Conservation (phyloP, 495 filamentous ascomycete genomes). For the Chaetomidium leptoderma region DNA sequence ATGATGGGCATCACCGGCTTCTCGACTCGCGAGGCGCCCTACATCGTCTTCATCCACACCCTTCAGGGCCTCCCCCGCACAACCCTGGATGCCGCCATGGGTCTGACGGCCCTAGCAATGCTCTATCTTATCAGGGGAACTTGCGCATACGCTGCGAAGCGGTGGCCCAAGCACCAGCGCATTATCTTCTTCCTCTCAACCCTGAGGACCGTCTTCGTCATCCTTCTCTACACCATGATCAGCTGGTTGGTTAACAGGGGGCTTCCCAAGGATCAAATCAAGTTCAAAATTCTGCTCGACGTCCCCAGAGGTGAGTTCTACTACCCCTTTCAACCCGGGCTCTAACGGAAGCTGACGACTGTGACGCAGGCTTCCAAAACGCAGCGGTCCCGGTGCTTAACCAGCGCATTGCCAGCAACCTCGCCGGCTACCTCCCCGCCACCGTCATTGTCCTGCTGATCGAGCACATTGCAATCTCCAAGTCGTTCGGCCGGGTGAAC, state of each 20-base stretch:
- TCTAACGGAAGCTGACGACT: conserved; percentile 7
- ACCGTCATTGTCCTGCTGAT: conserved; percentile 88
- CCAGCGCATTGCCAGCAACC: conserved; percentile 28
- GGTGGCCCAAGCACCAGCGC: conserved; percentile 65
- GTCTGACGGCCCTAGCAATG: conserved; percentile 73
- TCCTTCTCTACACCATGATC: conserved; percentile 89
- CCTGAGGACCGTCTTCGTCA: conserved; percentile 84
- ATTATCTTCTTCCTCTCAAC: conserved; percentile 86
- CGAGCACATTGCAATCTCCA: conserved; percentile 95
- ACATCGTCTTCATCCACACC: conserved; percentile 81
- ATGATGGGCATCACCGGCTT: conserved; percentile 82
- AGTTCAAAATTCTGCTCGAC: conserved; percentile 63
- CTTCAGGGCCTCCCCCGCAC: conserved; percentile 68
- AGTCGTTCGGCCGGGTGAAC: conserved; percentile 94
- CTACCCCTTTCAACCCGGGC: neutral
- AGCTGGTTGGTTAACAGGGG: conserved; percentile 74
- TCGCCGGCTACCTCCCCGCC: conserved; percentile 35
- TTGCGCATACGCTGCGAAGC: conserved; percentile 65
- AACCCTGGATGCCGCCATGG: conserved; percentile 80
- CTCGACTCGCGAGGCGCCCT: conserved; percentile 72
- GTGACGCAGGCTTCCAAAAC: conserved; percentile 63
- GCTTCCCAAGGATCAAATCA: conserved; percentile 42
- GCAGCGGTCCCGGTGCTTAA: conserved; percentile 73
- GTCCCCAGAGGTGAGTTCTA: conserved; percentile 65
- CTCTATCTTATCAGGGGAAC: conserved; percentile 74